Conservation (phyloP, 192 early-diverging fungal species). For the Entomortierella beljakovae region DNA sequence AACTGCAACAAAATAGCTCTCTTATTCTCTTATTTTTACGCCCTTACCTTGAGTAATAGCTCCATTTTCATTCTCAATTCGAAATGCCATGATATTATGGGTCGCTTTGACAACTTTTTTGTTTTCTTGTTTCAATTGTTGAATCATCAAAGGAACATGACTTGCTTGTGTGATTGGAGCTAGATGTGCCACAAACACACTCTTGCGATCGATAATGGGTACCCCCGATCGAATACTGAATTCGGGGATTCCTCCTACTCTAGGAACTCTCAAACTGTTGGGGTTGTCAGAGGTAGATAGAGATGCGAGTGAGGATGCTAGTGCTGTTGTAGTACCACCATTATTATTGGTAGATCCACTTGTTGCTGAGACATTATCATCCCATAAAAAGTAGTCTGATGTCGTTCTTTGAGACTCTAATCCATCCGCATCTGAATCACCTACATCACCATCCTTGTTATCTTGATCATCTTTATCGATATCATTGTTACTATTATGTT, state of each 20-base stretch:
- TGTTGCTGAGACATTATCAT: too few species aligned
- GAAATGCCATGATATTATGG: constrained; percentile 93
- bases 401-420: constrained; percentile 13
- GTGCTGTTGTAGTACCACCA: too few species aligned
- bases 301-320: constrained; percentile 23
- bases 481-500: constrained; percentile 1
- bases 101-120: constrained; percentile 87
- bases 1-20: neutral
- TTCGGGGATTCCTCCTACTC: constrained; percentile 5
- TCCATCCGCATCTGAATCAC: constrained; percentile 4
- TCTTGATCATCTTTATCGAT: constrained; percentile 17
- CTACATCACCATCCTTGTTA: constrained; percentile 20
- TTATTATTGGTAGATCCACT: too few species aligned
- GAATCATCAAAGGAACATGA: constrained; percentile 66
- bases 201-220: constrained; percentile 82
- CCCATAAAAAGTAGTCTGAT: constrained; percentile 33
- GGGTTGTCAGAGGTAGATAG: constrained; percentile 6
- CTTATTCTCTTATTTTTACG: neutral
- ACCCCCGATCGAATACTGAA: constrained; percentile 66
- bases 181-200: constrained; percentile 87
- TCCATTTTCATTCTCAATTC: constrained; percentile 70
- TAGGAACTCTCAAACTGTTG: constrained; percentile 30
- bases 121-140: constrained; percentile 67
- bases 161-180: constrained; percentile 64
- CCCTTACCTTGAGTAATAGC: constrained; percentile 63